Evolutionary conservation across 1,284 basidiomycete genomes (phyloP), one percentile per base, ranked within the genome.

Genomic region (Inonotus obliquus): DNA sequence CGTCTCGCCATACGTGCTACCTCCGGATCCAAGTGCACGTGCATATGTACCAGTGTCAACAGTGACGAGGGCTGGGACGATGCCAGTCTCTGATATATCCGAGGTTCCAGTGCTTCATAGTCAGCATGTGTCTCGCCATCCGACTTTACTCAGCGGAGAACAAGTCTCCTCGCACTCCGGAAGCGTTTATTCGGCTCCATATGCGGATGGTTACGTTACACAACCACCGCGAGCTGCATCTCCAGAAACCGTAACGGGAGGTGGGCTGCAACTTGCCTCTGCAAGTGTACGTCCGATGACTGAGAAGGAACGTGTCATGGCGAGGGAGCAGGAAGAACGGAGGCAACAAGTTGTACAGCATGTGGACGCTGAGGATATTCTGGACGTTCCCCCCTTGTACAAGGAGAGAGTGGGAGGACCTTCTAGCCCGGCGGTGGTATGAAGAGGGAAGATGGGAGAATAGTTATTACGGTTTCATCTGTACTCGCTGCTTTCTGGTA

Each of bases 301-400:
- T 9, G 53, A 35, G 29, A 60, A 60, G 39, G 39, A 55, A 35
- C 38, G 59, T 13, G 11, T 47, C 6, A 48, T 21, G 52, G 41
- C 41, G n/a, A 47, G 59, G 45, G 59, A 60, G 41, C 37, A 60
- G 41, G 51, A 39, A 25, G 19, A 44, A 6, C 39, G 52, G 23
- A 38, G 54, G 35, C n/a, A 32, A 32, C 45, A 29, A 2, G 44
- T 56, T 29, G 39, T 60, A 3, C 57, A 63, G 37, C 62, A 63
- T 35, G 51, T 55, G 35, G 62, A 63, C 27, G 62, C 57, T 10
- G 62, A 63, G 17, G 62, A 63, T 49, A 38, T 59, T 9, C 13
- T 59, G 10, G 62, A 55, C 25, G 41, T 63, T 14, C 62, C 62
- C 38, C 62, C 62, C 10, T 32, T 55, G 10, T 63, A 63, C 49